A percentile compares a stretch with the other conserved stretches of the same genome.
These are phyloP conservation scores for Hymenochaete sp. DNA, from an alignment of 1,284 basidiomycete genomes.

Conservation along the genomic window DNA sequence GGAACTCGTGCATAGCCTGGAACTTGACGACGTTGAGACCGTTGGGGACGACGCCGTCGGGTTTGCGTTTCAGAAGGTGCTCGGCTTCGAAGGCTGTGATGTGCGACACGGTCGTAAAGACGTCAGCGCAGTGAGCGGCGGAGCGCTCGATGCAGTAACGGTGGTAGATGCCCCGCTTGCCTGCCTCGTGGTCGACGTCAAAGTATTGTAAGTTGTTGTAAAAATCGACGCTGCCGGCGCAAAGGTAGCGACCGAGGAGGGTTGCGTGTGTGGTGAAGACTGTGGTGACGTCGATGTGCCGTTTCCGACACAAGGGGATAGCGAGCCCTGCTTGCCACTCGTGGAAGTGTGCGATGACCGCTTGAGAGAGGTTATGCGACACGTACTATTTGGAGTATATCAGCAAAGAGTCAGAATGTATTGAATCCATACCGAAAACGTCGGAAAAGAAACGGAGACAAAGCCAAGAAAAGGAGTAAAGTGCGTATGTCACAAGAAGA, in stretches of 20 bases:
- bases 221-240: slow-evolving; percentile 95
- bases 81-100: slow-evolving; percentile 97
- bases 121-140: slow-evolving; percentile 91
- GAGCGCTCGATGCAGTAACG: slow-evolving; percentile 96
- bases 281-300: slow-evolving; percentile 96
- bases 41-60: slow-evolving; percentile 96
- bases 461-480: neutral
- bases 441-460: neutral
- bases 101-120: slow-evolving; percentile 96
- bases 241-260: slow-evolving; percentile 93
- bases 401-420: no score
- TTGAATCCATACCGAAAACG: slow-evolving; percentile 16
- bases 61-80: slow-evolving; percentile 94
- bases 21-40: slow-evolving; percentile 98
- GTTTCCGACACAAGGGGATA: slow-evolving; percentile 91
- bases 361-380: slow-evolving; percentile 66
- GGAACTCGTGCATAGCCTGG: slow-evolving; percentile 93
- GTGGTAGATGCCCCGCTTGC: slow-evolving; percentile 90
- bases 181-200: slow-evolving; percentile 98
- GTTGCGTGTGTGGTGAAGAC: slow-evolving; percentile 99
- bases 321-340: slow-evolving; percentile 99
- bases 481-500: neutral
- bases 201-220: slow-evolving; percentile 99
- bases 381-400: no score
- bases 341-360: slow-evolving; percentile 96